Evolutionary conservation across 257 asterid genomes (phyloP).

Genomic region (Cinchona pubescens): DNA sequence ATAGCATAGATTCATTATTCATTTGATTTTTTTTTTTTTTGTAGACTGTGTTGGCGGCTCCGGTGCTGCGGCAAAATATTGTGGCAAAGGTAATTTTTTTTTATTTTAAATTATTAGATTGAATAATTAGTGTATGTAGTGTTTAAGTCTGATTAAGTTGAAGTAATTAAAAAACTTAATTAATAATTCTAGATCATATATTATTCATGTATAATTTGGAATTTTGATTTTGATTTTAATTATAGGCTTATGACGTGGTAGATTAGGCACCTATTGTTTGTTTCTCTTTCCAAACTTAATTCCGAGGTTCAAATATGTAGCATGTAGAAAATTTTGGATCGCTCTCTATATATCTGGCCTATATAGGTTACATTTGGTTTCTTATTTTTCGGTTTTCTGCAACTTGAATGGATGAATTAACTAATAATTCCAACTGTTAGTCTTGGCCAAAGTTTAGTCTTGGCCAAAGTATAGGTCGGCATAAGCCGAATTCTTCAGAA

Average conservation of each 20-base stretch:
- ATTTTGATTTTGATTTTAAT: background rate
- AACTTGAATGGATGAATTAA: background rate
- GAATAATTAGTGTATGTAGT: no score
- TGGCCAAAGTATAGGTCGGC: no score
- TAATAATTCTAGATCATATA: background rate
- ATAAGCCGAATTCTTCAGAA: no score
- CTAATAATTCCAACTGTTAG: no score
- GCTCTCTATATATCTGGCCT: background rate
- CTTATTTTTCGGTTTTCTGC: background rate
- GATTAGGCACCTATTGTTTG: background rate
- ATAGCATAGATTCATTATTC: background rate
- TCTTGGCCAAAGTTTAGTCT: no score
- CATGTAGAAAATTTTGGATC: background rate
- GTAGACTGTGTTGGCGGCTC: constrained; percentile 25
- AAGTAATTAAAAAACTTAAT: background rate
- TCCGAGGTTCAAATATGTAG: no score
- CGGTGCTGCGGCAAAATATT: constrained; percentile 9
- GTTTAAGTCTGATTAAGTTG: background rate
- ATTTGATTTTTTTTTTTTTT: background rate
- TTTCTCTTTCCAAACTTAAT: background rate
- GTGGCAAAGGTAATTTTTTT: constrained; percentile 27
- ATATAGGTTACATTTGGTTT: background rate
- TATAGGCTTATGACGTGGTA: background rate
- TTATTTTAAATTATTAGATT: background rate
- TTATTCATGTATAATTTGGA: background rate